These are phyloP conservation scores for Moesziomyces globuligerus DNA, from an alignment of 1,284 basidiomycete species.

Conservation along the genomic window DNA sequence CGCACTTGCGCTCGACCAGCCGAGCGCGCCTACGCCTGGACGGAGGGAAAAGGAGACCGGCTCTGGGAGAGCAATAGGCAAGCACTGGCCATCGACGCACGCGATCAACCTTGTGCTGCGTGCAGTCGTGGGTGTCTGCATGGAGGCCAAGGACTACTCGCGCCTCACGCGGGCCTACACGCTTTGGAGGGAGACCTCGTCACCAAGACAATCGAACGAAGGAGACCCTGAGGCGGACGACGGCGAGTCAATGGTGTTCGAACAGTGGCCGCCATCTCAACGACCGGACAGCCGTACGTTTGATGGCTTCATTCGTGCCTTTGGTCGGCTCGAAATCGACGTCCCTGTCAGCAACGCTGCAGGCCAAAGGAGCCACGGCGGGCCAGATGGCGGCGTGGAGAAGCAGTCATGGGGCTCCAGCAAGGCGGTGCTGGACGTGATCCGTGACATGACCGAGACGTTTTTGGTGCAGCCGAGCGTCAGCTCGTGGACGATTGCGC, in stretches of 20 bases:
- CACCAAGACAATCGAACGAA: background rate
- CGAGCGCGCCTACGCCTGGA: background rate
- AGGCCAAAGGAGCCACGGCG: background rate
- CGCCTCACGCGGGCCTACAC: conserved; percentile 19
- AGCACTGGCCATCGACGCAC: conserved; percentile 44
- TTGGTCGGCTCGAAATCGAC: conserved; percentile 22
- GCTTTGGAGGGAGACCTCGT: conserved; percentile 19
- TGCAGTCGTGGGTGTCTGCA: conserved; percentile 17
- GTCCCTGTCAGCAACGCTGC: background rate
- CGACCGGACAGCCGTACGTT: conserved; percentile 33
- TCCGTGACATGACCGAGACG: conserved; percentile 38
- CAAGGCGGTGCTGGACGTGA: conserved; percentile 21
- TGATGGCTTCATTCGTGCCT: conserved; percentile 36
- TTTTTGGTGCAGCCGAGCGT: conserved; percentile 23
- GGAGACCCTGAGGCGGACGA: background rate
- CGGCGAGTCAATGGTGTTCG: conserved; percentile 9
- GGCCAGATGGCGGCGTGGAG: background rate
- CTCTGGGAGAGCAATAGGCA: conserved; percentile 3
- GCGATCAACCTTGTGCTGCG: conserved; percentile 40
- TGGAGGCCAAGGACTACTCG: conserved; percentile 24
- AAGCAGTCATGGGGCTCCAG: conserved; percentile 26
- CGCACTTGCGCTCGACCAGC: conserved; percentile 11
- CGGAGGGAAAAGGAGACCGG: background rate
- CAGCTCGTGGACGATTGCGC: conserved; percentile 43
- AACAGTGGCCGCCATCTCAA: conserved; percentile 33